Percentiles rank a stretch among this genome's conserved stretches.
phyloP scores from a whole-genome alignment of 179 eudicot species.

The Actinidia chinensis region DNA sequence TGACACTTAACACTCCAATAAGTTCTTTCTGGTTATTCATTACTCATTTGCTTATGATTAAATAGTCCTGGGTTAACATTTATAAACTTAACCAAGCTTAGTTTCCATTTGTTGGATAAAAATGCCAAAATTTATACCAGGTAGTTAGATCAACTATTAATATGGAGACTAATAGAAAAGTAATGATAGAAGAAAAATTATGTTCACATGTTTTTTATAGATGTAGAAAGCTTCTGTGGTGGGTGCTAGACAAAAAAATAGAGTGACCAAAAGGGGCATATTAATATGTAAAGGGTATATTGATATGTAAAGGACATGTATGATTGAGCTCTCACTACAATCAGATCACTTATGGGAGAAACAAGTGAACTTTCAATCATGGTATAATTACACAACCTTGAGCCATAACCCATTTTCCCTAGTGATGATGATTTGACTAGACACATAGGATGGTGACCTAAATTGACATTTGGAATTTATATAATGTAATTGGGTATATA shows the following conservation, averaged over 20 bases:
- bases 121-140: too few species aligned
- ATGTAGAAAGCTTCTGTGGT: not conserved
- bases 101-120: too few species aligned
- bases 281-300: not conserved
- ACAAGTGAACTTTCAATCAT: not conserved
- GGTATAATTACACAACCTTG: not conserved
- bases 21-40: too few species aligned
- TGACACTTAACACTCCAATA: too few species aligned
- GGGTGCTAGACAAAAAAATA: not conserved
- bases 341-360: not conserved
- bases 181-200: not conserved
- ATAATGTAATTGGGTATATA: conserved; percentile 4
- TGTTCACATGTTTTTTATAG: not conserved
- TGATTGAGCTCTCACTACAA: not conserved
- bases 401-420: not conserved
- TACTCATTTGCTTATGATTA: too few species aligned
- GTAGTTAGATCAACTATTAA: not conserved
- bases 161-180: not conserved
- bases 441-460: not conserved
- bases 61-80: too few species aligned
- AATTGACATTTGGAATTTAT: not conserved
- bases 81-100: too few species aligned
- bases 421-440: not conserved
- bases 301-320: too few species aligned
- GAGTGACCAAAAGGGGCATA: not conserved